Base-by-base conservation (phyloP, 352 stramenopile genomes). In the Pythium aristosporum region DNA sequence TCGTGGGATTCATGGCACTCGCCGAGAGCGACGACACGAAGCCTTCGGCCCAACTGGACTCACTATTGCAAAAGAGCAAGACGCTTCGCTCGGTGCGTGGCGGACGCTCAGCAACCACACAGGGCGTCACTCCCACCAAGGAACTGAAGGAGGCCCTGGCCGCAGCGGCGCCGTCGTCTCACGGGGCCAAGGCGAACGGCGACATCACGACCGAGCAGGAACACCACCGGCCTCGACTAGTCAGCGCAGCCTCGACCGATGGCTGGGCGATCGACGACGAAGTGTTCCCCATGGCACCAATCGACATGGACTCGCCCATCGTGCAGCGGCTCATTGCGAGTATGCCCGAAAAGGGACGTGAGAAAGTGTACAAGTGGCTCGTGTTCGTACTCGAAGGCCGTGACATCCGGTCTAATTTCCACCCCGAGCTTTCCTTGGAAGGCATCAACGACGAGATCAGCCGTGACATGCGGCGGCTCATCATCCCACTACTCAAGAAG, bases 301-400 rank as follows among this genome's bases (percentile, higher is more conserved):
- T 91, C 46, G 74, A 88, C 53, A 87, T 91, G 80, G 82, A 91
- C 36, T 91, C 82, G n/a, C 77, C 80, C 8, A 77, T 91, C 13
- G 74, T 89, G 5, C 77, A 91, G 66, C 77, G 77, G 0, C 61
- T 91, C 41, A 85, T 89, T 51, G 67, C 67, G n/a, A 86, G 63
- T 47, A 84, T 91, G 77, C 80, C 80, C 1, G 82, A 86, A 42
- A 79, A 69, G 61, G 76, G 82, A 0, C 73, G 75, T 43, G 76
- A 83, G 63, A 89, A 89, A 54, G 81, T 91, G 50, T 73, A 74
- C 18, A 89, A 91, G 52, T 91, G 82, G 82, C 74, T 91, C 39
- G 71, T 71, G 23, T 91, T 89, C 47, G 79, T 91, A 23, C 64
- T 91, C 0, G 80, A 88, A 71, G 80, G 82, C 2, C 79, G 79